Conservation (phyloP, 345 rosid species). For the Lepidium didymum region DNA sequence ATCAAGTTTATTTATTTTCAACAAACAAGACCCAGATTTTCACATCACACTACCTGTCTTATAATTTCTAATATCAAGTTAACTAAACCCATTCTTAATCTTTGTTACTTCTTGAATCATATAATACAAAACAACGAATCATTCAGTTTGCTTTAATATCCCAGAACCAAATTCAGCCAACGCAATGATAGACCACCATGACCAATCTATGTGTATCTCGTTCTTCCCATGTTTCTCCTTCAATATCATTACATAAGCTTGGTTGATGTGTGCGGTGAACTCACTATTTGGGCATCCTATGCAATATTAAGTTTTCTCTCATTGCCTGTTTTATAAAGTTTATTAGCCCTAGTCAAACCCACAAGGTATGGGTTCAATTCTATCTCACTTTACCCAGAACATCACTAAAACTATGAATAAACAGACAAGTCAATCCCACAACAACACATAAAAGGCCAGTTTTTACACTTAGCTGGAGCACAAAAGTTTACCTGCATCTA, state of each 20-base stretch:
- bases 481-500: constrained; percentile 66
- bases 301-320: constrained; percentile 68
- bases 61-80: not conserved
- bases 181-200: constrained; percentile 68
- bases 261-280: constrained; percentile 65
- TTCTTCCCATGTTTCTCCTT: constrained; percentile 90
- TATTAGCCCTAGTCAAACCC: constrained; percentile 39
- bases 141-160: not conserved
- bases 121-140: not conserved
- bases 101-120: not conserved
- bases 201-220: constrained; percentile 63
- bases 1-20: too few species aligned
- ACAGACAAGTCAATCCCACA: not conserved
- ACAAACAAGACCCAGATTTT: not conserved
- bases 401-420: not conserved
- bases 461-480: not conserved
- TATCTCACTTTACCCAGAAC: not conserved
- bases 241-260: constrained; percentile 50
- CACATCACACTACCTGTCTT: not conserved
- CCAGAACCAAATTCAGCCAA: constrained; percentile 40
- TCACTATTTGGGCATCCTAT: constrained; percentile 80
- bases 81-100: not conserved
- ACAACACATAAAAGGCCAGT: not conserved
- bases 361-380: constrained; percentile 11
- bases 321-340: constrained; percentile 47